These are phyloP conservation scores for Scleromitrula shiraiana DNA, from an alignment of 2,329 filamentous ascomycete genomes.

Conservation along the genomic window DNA sequence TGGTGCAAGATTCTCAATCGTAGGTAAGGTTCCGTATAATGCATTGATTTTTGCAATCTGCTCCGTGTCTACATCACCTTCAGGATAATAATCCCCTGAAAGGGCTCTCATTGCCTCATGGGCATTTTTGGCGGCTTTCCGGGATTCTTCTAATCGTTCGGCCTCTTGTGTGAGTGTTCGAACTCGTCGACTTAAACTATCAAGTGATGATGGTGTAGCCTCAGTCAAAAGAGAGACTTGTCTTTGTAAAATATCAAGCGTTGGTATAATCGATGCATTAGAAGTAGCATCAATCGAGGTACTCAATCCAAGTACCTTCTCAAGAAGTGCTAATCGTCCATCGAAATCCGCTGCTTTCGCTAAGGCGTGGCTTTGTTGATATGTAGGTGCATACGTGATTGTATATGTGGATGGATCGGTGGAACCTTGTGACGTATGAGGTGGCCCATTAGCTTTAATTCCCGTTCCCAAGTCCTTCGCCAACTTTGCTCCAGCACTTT, in stretches of 20 bases:
- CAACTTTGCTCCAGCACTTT: conserved; percentile 21
- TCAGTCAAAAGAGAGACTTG: conserved; percentile 70
- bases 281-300: conserved; percentile 55
- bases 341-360: conserved; percentile 85
- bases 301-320: conserved; percentile 73
- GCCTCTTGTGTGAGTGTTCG: conserved; percentile 65
- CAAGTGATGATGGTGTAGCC: conserved; percentile 63
- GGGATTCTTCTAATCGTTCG: conserved; percentile 59
- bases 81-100: conserved; percentile 30
- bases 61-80: conserved; percentile 52
- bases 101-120: conserved; percentile 48
- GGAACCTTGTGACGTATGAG: conserved; percentile 18
- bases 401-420: conserved; percentile 47
- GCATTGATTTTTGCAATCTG: conserved; percentile 84
- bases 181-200: conserved; percentile 62
- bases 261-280: conserved; percentile 67
- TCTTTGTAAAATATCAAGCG: conserved; percentile 70
- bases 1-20: conserved; percentile 79
- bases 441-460: conserved; percentile 24
- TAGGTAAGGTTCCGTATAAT: conserved; percentile 79
- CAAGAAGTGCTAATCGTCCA: conserved; percentile 66
- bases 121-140: conserved; percentile 52
- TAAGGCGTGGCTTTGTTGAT: conserved; percentile 62
- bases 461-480: conserved; percentile 24
- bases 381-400: conserved; percentile 55